Evolutionary conservation across 2,329 filamentous ascomycete species (phyloP).

Genomic region (Xylaria sp.): DNA sequence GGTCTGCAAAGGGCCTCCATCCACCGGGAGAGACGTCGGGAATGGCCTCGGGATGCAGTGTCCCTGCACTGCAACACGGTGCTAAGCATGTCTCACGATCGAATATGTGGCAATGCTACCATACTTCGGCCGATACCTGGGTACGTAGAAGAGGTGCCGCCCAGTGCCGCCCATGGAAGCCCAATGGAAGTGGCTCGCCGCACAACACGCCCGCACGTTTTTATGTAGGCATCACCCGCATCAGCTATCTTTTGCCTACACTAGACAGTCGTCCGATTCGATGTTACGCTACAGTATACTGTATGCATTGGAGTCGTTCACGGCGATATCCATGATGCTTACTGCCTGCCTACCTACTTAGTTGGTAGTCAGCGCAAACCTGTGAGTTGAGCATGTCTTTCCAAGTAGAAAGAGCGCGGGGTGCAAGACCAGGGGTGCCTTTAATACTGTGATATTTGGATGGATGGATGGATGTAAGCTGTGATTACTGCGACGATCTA

Average conservation of each 20-base stretch:
- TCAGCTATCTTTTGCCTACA: conserved; percentile 13
- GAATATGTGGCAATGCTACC: conserved; percentile 14
- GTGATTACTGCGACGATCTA: not conserved
- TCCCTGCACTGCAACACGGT: conserved; percentile 27
- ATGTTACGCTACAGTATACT: conserved; percentile 21
- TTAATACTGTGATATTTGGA: too few relatives aligned
- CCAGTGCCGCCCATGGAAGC: too few relatives aligned
- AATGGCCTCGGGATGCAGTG: conserved; percentile 11
- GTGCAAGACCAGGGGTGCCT: not conserved
- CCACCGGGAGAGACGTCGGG: conserved; percentile 5
- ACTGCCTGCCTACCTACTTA: not conserved
- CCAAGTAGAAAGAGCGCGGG: not conserved
- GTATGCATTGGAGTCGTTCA: conserved; percentile 14
- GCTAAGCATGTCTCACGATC: conserved; percentile 17
- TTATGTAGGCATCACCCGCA: conserved; percentile 22
- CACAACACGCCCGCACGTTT: conserved; percentile 8
- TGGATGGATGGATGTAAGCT: not conserved
- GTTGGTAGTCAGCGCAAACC: not conserved
- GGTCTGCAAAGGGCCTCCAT: conserved; percentile 13
- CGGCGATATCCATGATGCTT: not conserved
- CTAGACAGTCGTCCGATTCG: conserved; percentile 18
- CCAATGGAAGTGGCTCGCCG: conserved; percentile 5
- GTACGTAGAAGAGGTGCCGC: not conserved
- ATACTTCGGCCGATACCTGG: conserved; percentile 6
- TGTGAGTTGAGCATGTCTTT: conserved; percentile 24